Base-by-base conservation (phyloP, 768 basidiomycete genomes). In the Candolleomyces aberdarensis region DNA sequence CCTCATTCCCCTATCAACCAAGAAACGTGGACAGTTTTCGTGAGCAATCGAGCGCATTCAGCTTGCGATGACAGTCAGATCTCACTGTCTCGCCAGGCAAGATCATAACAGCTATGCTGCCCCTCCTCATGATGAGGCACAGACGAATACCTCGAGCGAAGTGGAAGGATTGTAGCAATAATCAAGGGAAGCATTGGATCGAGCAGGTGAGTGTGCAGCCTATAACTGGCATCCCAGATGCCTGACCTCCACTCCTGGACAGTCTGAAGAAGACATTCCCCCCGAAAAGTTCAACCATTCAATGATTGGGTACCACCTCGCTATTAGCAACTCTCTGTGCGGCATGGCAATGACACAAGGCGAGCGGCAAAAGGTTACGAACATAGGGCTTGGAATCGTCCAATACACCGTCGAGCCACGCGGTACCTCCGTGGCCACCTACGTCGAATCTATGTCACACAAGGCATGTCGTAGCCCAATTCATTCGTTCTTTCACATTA, bases 281-380 rank as follows among this genome's bases (percentile, higher is more conserved):
- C 83, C 86, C 44, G 85, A 86, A 65, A 83, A 84, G 67, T 85
- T 84, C 55, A 76, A 86, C 17, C 83, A 85, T 22, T 88, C 89
- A 0, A 88, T 87, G 83, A 92, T 92, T 60, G 90, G 90, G 7
- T 92, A 92, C 65, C 88, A 90, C 61, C 83, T 90, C 50, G 79
- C 85, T 1, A 85, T 80, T 65, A 84, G 87, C 62, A 83, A 82
- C 60, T 88, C 87, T 10, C 70, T 92, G 9, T 85, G 90, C 57
- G 89, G 87, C n/a, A 91, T 92, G 88, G 85, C 87, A 43, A 91
- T 94, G 83, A 89, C 89, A 1, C 91, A 93, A 65, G 92, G 92
- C 3, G 79, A 80, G 10, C 85, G 86, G 58, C 81, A 84, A 49
- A 85, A 89, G 59, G 92, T 94, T 52, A 78, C 90, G 65, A 91